Conservation (phyloP, 805 yeast species). For the Saccharomycopsis olivae region DNA sequence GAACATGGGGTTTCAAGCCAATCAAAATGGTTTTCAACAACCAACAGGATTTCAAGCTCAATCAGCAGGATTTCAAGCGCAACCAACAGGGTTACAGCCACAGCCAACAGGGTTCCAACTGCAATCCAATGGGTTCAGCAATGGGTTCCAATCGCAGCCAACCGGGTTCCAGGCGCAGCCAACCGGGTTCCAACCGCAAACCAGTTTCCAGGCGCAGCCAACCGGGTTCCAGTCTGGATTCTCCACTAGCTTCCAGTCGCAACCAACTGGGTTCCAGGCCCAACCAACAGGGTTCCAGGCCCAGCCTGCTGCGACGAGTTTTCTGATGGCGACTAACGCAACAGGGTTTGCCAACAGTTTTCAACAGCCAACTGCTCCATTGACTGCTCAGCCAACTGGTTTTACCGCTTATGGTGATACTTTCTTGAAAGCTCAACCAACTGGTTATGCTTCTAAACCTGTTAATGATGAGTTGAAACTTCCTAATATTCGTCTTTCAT, state of each 20-base stretch:
- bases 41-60: constrained; percentile 22
- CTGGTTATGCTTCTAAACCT: constrained; percentile 33
- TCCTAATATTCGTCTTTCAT: constrained; percentile 71
- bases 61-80: constrained; percentile 18
- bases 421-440: constrained; percentile 28
- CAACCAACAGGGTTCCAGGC: constrained; percentile 18
- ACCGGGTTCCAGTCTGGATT: constrained; percentile 23
- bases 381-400: constrained; percentile 25
- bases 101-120: constrained; percentile 15
- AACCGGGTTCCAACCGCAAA: constrained; percentile 22
- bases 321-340: no score
- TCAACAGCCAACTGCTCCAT: constrained; percentile 23
- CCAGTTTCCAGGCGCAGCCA: constrained; percentile 20
- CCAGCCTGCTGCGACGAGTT: constrained; percentile 11
- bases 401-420: constrained; percentile 18
- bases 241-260: constrained; percentile 19
- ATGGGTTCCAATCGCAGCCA: constrained; percentile 12
- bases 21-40: no score
- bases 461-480: constrained; percentile 53
- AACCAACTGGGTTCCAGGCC: constrained; percentile 19
- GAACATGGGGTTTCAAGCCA: no score
- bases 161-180: constrained; percentile 20
- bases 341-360: constrained; percentile 13
- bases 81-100: constrained; percentile 18
- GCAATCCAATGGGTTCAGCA: constrained; percentile 4